Percentiles rank a stretch among this genome's conserved stretches.
Evolutionary conservation across 2,329 filamentous ascomycete genomes (phyloP).

Genomic region (Neopestalotiopsis sp.): DNA sequence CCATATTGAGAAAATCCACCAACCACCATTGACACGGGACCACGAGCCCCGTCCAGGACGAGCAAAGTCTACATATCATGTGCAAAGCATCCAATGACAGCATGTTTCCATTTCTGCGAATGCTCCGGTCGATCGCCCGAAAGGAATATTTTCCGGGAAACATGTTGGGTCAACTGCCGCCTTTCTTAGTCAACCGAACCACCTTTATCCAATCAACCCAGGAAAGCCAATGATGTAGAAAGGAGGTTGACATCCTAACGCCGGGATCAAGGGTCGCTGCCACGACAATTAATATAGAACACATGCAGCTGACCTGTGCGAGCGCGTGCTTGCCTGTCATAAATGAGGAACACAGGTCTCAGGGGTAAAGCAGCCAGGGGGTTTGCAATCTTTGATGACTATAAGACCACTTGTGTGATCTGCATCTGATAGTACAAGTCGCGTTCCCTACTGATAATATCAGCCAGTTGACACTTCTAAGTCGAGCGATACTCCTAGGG

Average conservation of each 20-base stretch:
- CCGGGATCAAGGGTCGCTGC: neutral
- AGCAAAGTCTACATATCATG: neutral
- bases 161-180: constrained; percentile 16
- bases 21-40: constrained; percentile 21
- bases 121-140: neutral
- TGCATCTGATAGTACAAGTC: neutral
- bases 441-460: neutral
- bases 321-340: neutral
- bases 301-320: neutral
- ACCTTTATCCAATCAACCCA: neutral
- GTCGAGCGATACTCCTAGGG: neutral
- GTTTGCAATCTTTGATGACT: neutral
- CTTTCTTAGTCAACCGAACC: neutral
- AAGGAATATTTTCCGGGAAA: neutral
- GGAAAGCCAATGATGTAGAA: constrained; percentile 5
- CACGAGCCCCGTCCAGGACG: constrained; percentile 15
- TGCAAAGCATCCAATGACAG: neutral
- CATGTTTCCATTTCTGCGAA: constrained; percentile 15
- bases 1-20: constrained; percentile 23
- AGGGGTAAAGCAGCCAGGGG: neutral
- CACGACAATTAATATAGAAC: constrained; percentile 12
- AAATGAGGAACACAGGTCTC: neutral
- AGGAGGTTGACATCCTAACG: neutral
- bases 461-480: neutral
- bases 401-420: neutral